These are phyloP conservation scores for Brassica juncea DNA, from an alignment of 345 rosid species.

Conservation along the genomic window DNA sequence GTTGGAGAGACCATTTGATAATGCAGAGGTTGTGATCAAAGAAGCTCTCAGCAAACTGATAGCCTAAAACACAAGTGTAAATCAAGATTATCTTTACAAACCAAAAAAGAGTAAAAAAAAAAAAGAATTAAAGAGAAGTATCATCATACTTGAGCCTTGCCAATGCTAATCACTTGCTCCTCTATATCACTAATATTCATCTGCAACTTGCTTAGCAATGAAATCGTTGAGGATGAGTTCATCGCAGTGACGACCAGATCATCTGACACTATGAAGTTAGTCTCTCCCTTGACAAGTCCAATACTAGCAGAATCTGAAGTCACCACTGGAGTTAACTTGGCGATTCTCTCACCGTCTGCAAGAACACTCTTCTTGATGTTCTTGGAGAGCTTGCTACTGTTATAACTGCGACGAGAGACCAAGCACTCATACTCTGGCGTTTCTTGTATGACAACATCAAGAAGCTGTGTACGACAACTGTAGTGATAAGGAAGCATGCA, in stretches of 20 bases:
- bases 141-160: constrained; percentile 24
- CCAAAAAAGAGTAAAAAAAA: neutral
- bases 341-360: neutral
- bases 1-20: constrained; percentile 24
- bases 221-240: constrained; percentile 28
- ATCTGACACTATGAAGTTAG: constrained; percentile 26
- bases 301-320: neutral
- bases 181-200: constrained; percentile 11
- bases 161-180: constrained; percentile 27
- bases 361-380: neutral
- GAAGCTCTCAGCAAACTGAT: constrained; percentile 26
- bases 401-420: constrained; percentile 1
- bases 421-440: constrained; percentile 5
- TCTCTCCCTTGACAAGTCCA: constrained; percentile 25
- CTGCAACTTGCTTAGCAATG: constrained; percentile 17
- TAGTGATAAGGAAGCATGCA: constrained; percentile 14
- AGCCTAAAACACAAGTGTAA: constrained; percentile 21
- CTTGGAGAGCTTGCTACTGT: neutral
- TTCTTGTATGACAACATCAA: neutral
- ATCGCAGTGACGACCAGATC: constrained; percentile 23
- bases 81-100: neutral
- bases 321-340: neutral
- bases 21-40: constrained; percentile 21
- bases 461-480: neutral
- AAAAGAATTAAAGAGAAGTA: neutral